Base-by-base conservation (phyloP, 768 basidiomycete species). In the Tricholoma saponaceum region DNA sequence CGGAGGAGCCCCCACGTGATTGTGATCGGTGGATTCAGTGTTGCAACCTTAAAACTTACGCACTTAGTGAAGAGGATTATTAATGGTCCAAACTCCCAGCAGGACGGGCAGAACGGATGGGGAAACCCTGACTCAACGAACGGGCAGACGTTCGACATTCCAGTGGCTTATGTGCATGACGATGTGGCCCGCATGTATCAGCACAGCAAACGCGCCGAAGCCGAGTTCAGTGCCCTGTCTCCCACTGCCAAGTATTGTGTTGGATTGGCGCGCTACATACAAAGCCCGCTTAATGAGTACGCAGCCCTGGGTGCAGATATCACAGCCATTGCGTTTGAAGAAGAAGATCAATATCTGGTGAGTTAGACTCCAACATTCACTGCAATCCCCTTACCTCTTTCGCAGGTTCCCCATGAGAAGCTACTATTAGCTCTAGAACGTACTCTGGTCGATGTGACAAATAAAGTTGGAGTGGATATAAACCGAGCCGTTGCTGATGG, bases 101-200 rank as follows among this genome's bases (percentile, higher is more conserved):
- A 65, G 39, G 64, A 60, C 9, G 67, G 64, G 3, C 68, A 66
- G 65, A 68, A 68, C 59, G 71, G 61, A 23, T 66, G 67, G 62
- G 67, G 62, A 3, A 54, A 41, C 22, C 35, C 22, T 33, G 46
- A 37, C 28, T 25, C 60, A 23, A 64, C 69, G n/a, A 70, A 76
- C 51, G 77, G 76, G 35, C 79, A 80, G 58, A 62, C 65, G 30
- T 82, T 83, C 63, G 75, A 83, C 55, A 88, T 85, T 47, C 88
- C 87, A 1, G 85, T 95, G 56, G 84, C 90, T 35, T 98, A 90
- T 67, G 85, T 92, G 32, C 81, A 83, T 41, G 97, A 99, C 66
- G 92, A 96, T 56, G 88, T 96, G 33, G 97, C 97, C 13, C 82
- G 96, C 43, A 85, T 98, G 43, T 98, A 93, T 71, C 94, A 95